Conservation (phyloP, 495 filamentous ascomycete genomes). For the Poronia punctata region DNA sequence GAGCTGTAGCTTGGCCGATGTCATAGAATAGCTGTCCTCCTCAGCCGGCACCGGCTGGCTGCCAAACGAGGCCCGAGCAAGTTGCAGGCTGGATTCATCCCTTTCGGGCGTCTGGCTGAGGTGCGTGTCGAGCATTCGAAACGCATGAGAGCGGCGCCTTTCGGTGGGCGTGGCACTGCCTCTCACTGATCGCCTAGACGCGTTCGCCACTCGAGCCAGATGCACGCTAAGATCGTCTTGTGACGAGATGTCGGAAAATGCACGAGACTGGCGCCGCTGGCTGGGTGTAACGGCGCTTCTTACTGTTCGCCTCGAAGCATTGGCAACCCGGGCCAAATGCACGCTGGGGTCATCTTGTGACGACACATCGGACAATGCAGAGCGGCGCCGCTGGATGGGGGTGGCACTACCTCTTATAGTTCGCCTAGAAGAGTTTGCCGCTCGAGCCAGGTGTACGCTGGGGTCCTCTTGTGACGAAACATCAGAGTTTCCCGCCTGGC, state of each 20-base stretch:
- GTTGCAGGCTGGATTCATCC: slow-evolving; percentile 19
- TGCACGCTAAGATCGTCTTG: too few species aligned
- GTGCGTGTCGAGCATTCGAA: background rate
- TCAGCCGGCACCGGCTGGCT: slow-evolving; percentile 14
- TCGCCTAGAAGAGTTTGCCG: slow-evolving; percentile 23
- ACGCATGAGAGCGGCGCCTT: too few species aligned
- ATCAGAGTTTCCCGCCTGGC: slow-evolving; percentile 8
- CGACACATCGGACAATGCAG: background rate
- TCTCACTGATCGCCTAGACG: too few species aligned
- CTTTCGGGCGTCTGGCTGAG: slow-evolving; percentile 6
- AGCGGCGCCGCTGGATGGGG: slow-evolving; percentile 1
- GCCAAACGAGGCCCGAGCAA: slow-evolving; percentile 14
- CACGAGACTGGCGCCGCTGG: too few species aligned
- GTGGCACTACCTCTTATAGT: slow-evolving; percentile 17
- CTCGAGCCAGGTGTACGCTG: slow-evolving; percentile 30
- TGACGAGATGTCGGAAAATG: too few species aligned
- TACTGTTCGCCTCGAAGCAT: too few species aligned
- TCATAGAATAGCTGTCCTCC: slow-evolving; percentile 21
- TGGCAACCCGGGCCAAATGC: too few species aligned
- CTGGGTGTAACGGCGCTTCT: too few species aligned
- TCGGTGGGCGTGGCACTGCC: too few species aligned
- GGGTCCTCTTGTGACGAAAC: slow-evolving; percentile 15
- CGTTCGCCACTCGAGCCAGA: too few species aligned
- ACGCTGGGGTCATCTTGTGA: too few species aligned
- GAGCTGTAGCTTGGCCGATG: slow-evolving; percentile 32